Base-by-base conservation (phyloP, 108 stramenopile species). In the Fragilaria radians region DNA sequence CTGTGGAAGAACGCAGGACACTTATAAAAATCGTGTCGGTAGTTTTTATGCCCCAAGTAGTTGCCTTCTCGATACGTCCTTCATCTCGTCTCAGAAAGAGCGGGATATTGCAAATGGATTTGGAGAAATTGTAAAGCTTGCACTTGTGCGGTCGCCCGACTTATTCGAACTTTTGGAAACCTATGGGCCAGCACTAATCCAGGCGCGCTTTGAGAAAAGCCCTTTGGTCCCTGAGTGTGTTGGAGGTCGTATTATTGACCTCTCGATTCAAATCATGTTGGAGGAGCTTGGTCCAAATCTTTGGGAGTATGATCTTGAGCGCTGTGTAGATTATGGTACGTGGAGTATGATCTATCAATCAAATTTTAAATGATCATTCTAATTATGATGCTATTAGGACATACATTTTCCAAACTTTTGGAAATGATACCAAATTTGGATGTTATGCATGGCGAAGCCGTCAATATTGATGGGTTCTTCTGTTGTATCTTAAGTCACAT, bases 371-470 rank as follows among this genome's bases (percentile, higher is more conserved):
- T 14, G 42, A 11, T 7, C 42, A 11, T 7, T 42, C 42, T 22
- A 56, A 29, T 27, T 59, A 5, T 53, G 21, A 9, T 36, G n/a
- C n/a, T n/a, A n/a, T n/a, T 52, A 79, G 85, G 93, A 4, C 96
- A 97, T 73, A 96, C 96, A 1, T 97, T 97, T 66, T 91, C 88
- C 23, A 96, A 96, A 63, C 82, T 96, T 32, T 63, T 97, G 32
- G 96, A 97, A 66, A 96, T 96, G 95, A 77, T 84, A 27, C 94
- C 94, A 3, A 89, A 78, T 5, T 89, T 76, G 4, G 93, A 97
- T 63, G 89, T 97, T 54, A 94, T 96, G 91, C 96, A 97, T 62
- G 96, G 96, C 28, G 96, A 97, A 67, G 96, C 96, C 32, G 96
- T 97, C 22, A 96, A 96, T 67, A 84, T 96, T 26, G 94, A 97